Base-by-base conservation (phyloP, 768 basidiomycete genomes). In the Amanita pallidorosea region DNA sequence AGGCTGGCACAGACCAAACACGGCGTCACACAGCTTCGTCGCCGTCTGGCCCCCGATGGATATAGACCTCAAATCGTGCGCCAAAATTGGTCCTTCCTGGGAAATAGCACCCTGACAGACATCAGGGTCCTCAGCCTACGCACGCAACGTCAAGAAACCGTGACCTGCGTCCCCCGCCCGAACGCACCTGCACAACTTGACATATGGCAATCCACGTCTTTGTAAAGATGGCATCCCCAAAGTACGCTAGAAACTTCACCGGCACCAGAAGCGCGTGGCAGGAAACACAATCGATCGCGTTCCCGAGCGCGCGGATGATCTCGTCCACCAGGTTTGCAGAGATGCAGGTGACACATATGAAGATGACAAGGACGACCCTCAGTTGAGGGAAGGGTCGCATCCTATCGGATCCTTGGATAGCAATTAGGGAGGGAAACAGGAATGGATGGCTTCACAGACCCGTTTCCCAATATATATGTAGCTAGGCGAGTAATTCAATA, bases 1-100 rank as follows among this genome's bases (percentile, higher is more conserved):
- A 6, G 66, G 63, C 47, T 73, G 67, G 58, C 81, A 82, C 5
- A 80, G 65, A 18, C 79, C 79, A 44, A 80, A 67, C 2, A 79
- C 59, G 6, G 73, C 71, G 51, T 74, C 71, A 59, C 80, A 81
- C 43, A 83, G 68, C 55, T 75, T 75, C 11, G 71, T 73, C 0
- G 77, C 72, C 0, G 78, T 76, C 51, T 70, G 67, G 2, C 74
- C 73, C 12, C 67, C 58, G 7, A 71, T 59, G 8, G 69, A 67
- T 50, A 80, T 79, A 2, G 62, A 62, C 8, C 80, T 73, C 29
- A 83, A 60, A 49, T 70, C 74, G 52, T 80, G 76, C 1, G 79
- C 78, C 38, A 83, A 60, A 51, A 81, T 76, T 3, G 80, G 80
- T 2, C 71, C 80, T 60, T 79, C 75, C 41, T 72, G 63, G 4